Evolutionary conservation across 192 early-diverging fungal species (phyloP).

Genomic region (Entrophospora sp.): DNA sequence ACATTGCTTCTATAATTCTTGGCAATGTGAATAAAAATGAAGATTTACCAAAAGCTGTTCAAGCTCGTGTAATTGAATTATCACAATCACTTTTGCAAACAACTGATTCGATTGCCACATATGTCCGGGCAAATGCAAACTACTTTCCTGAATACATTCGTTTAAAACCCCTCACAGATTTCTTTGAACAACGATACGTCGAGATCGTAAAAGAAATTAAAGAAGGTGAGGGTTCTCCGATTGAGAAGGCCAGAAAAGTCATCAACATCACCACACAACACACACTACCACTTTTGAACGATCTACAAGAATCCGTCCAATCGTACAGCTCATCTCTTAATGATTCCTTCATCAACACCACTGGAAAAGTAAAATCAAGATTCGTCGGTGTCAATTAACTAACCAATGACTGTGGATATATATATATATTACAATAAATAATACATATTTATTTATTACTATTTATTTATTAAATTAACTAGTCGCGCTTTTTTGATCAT

Average conservation of each 20-base stretch:
- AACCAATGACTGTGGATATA: too few relatives aligned
- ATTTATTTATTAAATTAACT: too few relatives aligned
- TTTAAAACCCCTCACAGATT: conserved; percentile 33
- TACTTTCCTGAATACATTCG: conserved; percentile 28
- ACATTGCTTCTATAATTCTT: conserved; percentile 18
- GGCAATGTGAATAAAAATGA: conserved; percentile 24
- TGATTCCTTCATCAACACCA: too few relatives aligned
- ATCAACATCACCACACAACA: conserved; percentile 39
- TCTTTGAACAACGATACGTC: conserved; percentile 40
- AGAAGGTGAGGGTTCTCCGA: conserved; percentile 34
- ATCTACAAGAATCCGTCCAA: too few relatives aligned
- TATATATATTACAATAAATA: too few relatives aligned
- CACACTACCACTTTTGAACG: conserved; percentile 41
- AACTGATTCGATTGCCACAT: conserved; percentile 30
- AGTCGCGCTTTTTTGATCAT: too few relatives aligned
- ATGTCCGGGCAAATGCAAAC: conserved; percentile 28
- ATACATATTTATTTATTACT: too few relatives aligned
- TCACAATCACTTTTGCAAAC: conserved; percentile 17
- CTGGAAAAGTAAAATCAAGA: too few relatives aligned
- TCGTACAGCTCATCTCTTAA: conserved; percentile 30
- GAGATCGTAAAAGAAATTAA: conserved; percentile 36
- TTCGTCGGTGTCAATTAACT: too few relatives aligned
- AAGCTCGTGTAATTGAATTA: conserved; percentile 21
- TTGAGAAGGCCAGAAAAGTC: conserved; percentile 47
- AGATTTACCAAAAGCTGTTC: conserved; percentile 26